phyloP scores from a whole-genome alignment of 345 rosid genomes.

The Punica granatum region DNA sequence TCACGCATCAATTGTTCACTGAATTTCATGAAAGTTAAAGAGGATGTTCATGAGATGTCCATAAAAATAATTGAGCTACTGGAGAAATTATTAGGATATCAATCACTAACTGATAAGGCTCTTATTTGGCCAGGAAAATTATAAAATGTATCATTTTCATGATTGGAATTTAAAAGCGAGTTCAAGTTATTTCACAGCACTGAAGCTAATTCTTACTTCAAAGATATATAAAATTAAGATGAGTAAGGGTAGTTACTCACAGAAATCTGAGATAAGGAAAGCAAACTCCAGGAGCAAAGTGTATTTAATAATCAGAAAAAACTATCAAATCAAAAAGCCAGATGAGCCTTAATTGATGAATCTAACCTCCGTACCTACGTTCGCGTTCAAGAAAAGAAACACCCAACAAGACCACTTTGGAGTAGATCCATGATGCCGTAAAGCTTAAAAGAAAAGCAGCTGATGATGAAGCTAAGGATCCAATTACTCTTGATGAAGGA shows the following conservation, averaged over 20 bases:
- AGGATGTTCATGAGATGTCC: background rate
- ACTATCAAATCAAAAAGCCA: background rate
- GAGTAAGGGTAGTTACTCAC: background rate
- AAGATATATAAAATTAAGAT: background rate
- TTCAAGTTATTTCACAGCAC: background rate
- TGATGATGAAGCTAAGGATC: slow-evolving; percentile 23
- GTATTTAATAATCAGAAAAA: background rate
- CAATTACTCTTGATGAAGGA: slow-evolving; percentile 19
- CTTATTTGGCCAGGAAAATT: too few relatives aligned
- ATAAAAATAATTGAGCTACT: background rate
- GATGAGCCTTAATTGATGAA: background rate
- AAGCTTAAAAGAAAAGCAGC: slow-evolving; percentile 34
- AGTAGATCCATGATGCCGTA: slow-evolving; percentile 74
- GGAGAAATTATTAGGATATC: background rate
- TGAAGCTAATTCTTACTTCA: background rate
- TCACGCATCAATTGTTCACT: background rate
- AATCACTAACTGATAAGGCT: background rate
- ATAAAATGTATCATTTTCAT: background rate
- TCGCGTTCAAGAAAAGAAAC: slow-evolving; percentile 75
- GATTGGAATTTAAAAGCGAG: background rate
- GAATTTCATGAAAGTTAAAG: background rate
- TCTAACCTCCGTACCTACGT: slow-evolving; percentile 46
- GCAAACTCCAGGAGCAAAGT: background rate
- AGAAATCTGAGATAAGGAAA: background rate
- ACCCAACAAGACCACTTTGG: slow-evolving; percentile 78